phyloP scores from a whole-genome alignment of 2,329 filamentous ascomycete species.

The Cladobotryum protrusum region DNA sequence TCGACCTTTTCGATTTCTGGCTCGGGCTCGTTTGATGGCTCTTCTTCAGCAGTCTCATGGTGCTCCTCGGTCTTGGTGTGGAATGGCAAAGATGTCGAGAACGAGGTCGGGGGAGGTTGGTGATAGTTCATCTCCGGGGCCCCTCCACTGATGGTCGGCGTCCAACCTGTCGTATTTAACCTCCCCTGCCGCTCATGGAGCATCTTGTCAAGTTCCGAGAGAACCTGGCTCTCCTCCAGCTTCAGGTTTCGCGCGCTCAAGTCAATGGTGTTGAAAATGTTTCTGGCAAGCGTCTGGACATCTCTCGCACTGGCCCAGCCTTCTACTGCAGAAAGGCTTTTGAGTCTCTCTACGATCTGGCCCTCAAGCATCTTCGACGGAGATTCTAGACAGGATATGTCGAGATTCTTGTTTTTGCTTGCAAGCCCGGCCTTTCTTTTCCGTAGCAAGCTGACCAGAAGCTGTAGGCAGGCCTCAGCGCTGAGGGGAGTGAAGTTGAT shows the following conservation, averaged over 20 bases:
- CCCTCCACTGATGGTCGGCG: slow-evolving; percentile 6
- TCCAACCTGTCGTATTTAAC: background rate
- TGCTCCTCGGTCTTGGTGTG: background rate
- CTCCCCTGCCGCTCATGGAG: slow-evolving; percentile 3
- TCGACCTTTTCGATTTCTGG: background rate
- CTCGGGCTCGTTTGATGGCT: slow-evolving; percentile 8
- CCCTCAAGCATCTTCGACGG: slow-evolving; percentile 9
- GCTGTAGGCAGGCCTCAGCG: slow-evolving; percentile 32
- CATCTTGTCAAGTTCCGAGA: slow-evolving; percentile 19
- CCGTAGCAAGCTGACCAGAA: slow-evolving; percentile 33
- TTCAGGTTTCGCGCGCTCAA: slow-evolving; percentile 6
- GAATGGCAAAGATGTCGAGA: background rate
- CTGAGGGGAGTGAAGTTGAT: slow-evolving; percentile 48
- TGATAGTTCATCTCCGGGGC: slow-evolving; percentile 1
- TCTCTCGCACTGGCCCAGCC: slow-evolving; percentile 61
- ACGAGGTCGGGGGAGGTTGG: background rate
- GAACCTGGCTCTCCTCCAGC: slow-evolving; percentile 16
- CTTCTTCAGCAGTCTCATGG: slow-evolving; percentile 1
- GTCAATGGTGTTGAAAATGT: slow-evolving; percentile 37
- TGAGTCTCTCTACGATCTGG: slow-evolving; percentile 27
- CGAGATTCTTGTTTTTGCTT: slow-evolving; percentile 15
- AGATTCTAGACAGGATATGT: slow-evolving; percentile 21
- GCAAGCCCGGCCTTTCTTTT: slow-evolving; percentile 20
- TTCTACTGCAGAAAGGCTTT: slow-evolving; percentile 32
- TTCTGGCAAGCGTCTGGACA: slow-evolving; percentile 47